Conservation (phyloP, 2,329 filamentous ascomycete genomes). For the Stylonectria norvegica region DNA sequence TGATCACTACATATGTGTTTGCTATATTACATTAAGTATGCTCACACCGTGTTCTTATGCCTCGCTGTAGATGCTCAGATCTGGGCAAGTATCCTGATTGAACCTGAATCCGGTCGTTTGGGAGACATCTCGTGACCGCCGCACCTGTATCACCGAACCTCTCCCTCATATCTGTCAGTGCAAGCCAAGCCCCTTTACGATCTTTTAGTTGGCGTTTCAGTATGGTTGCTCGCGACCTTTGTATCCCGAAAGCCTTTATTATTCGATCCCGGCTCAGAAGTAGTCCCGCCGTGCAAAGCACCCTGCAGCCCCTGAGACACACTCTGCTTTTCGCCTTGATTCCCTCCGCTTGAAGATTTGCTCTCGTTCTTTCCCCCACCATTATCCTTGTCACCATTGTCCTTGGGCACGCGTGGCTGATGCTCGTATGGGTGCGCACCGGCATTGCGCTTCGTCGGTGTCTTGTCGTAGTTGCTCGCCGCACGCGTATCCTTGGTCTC, state of each 20-base stretch:
- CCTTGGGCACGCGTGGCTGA: conserved; percentile 11
- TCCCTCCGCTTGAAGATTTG: no score
- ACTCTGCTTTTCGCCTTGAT: no score
- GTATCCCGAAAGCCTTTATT: no score
- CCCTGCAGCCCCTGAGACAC: no score
- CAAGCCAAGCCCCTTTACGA: background rate
- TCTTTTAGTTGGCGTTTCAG: background rate
- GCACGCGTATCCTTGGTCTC: conserved; percentile 19
- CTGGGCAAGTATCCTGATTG: no score
- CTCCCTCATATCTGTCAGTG: background rate
- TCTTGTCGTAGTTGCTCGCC: conserved; percentile 16
- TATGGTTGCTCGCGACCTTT: background rate
- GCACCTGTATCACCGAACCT: background rate
- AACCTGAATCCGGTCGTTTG: background rate
- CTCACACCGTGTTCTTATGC: background rate
- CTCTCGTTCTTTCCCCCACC: no score
- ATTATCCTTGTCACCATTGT: no score
- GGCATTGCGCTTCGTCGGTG: conserved; percentile 11
- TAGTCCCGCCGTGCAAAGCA: no score
- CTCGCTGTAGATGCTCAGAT: no score
- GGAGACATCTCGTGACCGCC: background rate
- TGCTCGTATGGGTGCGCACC: conserved; percentile 9
- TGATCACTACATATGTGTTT: background rate
- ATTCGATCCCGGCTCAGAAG: no score
- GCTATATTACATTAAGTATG: background rate